Evolutionary conservation across 1,284 basidiomycete genomes (phyloP), one percentile per base, ranked within the genome.

Genomic region (Sporisorium sorghi): DNA sequence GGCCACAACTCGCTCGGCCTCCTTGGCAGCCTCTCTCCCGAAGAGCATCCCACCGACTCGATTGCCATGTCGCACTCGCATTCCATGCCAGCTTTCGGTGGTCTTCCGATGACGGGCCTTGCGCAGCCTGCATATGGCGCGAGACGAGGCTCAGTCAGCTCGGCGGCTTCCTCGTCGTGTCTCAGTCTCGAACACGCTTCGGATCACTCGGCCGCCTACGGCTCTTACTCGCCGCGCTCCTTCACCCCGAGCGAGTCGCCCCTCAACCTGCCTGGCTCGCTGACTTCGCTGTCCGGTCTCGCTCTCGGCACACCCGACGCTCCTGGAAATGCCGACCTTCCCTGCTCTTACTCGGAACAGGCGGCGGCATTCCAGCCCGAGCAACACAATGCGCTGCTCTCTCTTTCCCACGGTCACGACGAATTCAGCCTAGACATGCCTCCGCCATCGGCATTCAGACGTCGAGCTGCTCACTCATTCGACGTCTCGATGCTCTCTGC

Each of bases 221-320:
- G 60, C 43, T 61, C 71, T 11, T 73, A 68, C 51, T 73, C 74
- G 49, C 71, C 72, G 26, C 65, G 71, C 35, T 66, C 74, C 37
- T 67, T 66, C 39, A 74, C 71, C 7, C 60, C 68, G 11, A 57
- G 54, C 60, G 64, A 67, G 58, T 77, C 74, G 12, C 71, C 74
- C 2, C 40, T 71, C 39, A 65, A 59, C 46, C 62, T 71, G 28
- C 74, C 68, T 40, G 64, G 74, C 30, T 58, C 61, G 11, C 50
- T 77, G 14, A 64, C 70, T 5, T 71, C 74, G 23, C 53, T 77
- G 9, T 73, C 74, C 2, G 74, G 74, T 19, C 42, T 77, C 9
- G 71, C 74, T 2, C 56, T 77, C 43, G 58, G 61, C 12, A 74
- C 74, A 2, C 72, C 74, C 30, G 67, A 65, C 8, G 46, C 63